Base-by-base conservation (phyloP, 2,329 filamentous ascomycete genomes). In the Aureobasidium sp. region DNA sequence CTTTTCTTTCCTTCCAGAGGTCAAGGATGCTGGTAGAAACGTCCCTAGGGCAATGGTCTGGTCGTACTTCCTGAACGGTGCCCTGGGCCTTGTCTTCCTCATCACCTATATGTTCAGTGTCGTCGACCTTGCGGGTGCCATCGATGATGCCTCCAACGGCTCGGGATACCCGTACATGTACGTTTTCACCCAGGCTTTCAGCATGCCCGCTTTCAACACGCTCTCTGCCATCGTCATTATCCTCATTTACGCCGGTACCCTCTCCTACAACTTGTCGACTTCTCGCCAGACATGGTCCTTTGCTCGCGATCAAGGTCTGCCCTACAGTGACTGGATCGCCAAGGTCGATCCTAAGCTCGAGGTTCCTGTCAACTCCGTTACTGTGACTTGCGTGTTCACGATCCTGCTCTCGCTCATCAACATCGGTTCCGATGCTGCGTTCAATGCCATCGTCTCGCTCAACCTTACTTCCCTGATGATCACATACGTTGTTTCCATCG, bases 31-130 rank as follows among this genome's bases (percentile, higher is more conserved):
- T 1, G 64, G 66, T 17, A 66, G 63, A 14, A 65, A 69, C 14
- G 67, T 74, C 3, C 71, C 72, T 2, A 62, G 63, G 30, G 66
- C 69, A 7, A 72, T 74, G 65, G 59, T 74, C 5, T 65, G 67
- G 48, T 65, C 65, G 7, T 73, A 70, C 56, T 54, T 67, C n/a
- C 56, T 66, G 32, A 69, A 68, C 47, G 56, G 53, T 21, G 53
- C 44, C 12, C 53, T 54, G 12, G 53, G 53, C 19, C 44, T 54
- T 17, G 60, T 63, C 53, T 69, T 59, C 64, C 64, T 47, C 34
- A 60, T 55, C 61, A 74, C 59, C 24, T 58, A 58, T 55, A 55
- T 66, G 34, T 68, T 65, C 57, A 58, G 55, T 52, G 53, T 62
- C 7, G 61, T 60, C 34, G 59, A 65, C 49, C 57, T 68, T 14